Evolutionary conservation across 1,139 yeast genomes (phyloP).

Genomic region (Debaryomycetaceae sp.): DNA sequence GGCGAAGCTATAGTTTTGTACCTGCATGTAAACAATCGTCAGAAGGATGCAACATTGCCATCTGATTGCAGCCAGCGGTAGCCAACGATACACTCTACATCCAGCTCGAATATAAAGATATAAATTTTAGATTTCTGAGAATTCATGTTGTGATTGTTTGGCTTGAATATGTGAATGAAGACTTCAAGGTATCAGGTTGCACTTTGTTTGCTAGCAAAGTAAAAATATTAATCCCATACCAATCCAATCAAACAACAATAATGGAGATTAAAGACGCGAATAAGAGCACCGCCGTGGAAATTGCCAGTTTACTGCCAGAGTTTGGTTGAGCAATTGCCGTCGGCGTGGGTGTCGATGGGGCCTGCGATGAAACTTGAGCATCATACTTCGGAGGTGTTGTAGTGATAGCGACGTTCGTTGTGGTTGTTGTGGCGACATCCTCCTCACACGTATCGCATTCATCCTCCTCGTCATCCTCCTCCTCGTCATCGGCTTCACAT

Average conservation of each 20-base stretch:
- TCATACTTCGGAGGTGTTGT: neutral
- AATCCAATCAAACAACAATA: constrained; percentile 7
- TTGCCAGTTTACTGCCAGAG: constrained; percentile 1
- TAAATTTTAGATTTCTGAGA: neutral
- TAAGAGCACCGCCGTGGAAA: constrained; percentile 4
- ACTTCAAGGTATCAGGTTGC: neutral
- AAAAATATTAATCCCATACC: neutral
- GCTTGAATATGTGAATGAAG: neutral
- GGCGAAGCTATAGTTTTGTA: no score
- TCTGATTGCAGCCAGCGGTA: no score
- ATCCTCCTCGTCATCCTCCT: constrained; percentile 7
- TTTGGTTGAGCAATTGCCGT: constrained; percentile 3
- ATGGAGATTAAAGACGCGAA: constrained; percentile 6
- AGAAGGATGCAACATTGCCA: no score
- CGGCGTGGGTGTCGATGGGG: constrained; percentile 2
- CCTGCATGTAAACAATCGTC: no score
- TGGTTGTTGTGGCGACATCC: constrained; percentile 9
- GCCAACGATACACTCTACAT: no score
- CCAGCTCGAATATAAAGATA: neutral
- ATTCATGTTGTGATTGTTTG: neutral
- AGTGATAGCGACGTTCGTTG: constrained; percentile 5
- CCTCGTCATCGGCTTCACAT: constrained; percentile 4
- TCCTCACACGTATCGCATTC: constrained; percentile 7
- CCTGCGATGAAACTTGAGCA: no score
- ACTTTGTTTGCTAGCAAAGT: neutral